These are phyloP conservation scores for Austroboletus eburneus DNA, from an alignment of 768 basidiomycete genomes.

Conservation along the genomic window DNA sequence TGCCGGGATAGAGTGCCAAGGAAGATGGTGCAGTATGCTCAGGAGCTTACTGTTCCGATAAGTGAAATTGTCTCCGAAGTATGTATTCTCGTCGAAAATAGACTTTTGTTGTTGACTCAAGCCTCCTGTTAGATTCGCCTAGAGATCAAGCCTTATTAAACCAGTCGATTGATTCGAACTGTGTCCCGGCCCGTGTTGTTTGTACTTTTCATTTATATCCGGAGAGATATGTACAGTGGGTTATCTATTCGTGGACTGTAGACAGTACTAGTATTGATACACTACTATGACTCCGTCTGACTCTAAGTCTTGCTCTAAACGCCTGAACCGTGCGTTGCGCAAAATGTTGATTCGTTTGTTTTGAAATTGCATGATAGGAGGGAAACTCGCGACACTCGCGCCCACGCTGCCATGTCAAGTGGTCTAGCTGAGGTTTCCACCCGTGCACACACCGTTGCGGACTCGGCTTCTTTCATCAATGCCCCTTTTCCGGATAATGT, in stretches of 20 bases:
- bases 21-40: conserved; percentile 28
- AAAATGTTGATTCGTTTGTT: too few relatives aligned
- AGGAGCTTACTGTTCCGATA: conserved; percentile 25
- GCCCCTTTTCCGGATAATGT: too few relatives aligned
- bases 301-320: too few relatives aligned
- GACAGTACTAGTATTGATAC: background rate
- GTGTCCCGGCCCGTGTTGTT: background rate
- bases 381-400: too few relatives aligned
- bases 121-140: conserved; percentile 21
- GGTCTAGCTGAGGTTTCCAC: too few relatives aligned
- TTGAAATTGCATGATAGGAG: too few relatives aligned
- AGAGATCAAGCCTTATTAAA: conserved; percentile 29
- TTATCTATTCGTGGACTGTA: conserved; percentile 1
- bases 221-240: conserved; percentile 3
- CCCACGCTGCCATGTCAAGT: too few relatives aligned
- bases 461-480: too few relatives aligned
- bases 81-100: background rate
- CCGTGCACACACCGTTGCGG: too few relatives aligned
- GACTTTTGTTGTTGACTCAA: background rate
- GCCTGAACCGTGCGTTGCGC: too few relatives aligned
- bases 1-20: conserved; percentile 30
- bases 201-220: background rate
- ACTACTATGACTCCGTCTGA: background rate
- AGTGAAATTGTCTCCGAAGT: conserved; percentile 29
- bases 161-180: conserved; percentile 13